Base-by-base conservation (phyloP, 2,329 filamentous ascomycete species). In the Aspergillus spinulosporus region DNA sequence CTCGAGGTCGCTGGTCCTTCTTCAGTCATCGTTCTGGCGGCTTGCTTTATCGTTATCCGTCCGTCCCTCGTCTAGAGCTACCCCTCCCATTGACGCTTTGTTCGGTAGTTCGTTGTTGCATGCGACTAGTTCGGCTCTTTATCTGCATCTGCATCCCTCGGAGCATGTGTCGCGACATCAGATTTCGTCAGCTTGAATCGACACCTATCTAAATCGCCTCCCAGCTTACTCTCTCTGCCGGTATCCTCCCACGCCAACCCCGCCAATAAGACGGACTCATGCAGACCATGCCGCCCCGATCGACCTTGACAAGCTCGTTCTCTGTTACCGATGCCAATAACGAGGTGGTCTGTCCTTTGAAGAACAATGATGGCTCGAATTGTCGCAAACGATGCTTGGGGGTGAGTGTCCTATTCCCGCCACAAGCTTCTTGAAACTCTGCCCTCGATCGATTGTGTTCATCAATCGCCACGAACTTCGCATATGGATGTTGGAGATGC, bases 331-430 rank as follows among this genome's bases (percentile, higher is more conserved):
- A 96, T 81, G 84, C 88, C 75, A 93, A 90, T 76, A 95, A 95
- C 76, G 93, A 97, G 78, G 94, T 99, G 72, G 90, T 97, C 71
- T 99, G 94, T 78, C 94, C 94, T 65, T 81, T 99, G 76, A 87
- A 87, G 72, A 97, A 97, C 74, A 92, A 96, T 72, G 94, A 99
- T 85, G 90, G 91, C 74, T 96, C 92, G 66, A 91, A 88, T 79
- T 99, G 94, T 81, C 88, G 93, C 75, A 99, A 99, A 82, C 86
- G 93, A 81, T 99, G 94, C 80, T 88, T 96, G 72, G 94, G 94
- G 77, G 94, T 97, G 84, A 91, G 92, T 94, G 61, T 59, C 62
- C 62, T 56, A 57, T 36, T 15, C 43, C 26, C 40, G 34, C 47
- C 34, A 56, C 49, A 21, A 47, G 52, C 34, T 48, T 36, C 51